Percentiles rank a stretch among this genome's conserved stretches.
Evolutionary conservation across 208 protist genomes (phyloP).

Genomic region (Leishmania major): DNA sequence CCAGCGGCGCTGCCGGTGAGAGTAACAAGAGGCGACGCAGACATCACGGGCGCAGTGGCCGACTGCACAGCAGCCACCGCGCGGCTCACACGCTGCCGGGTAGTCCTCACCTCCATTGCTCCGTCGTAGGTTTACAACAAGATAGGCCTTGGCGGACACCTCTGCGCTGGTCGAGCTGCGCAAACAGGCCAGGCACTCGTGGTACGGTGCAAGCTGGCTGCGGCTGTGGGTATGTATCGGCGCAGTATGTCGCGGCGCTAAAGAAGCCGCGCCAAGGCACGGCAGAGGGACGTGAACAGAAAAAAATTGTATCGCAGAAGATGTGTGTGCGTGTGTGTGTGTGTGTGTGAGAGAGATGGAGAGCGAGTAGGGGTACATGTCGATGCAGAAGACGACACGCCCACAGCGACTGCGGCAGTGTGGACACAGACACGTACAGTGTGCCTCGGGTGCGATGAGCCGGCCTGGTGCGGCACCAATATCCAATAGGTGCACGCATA

Average conservation of each 20-base stretch:
- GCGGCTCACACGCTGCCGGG: slow-evolving; percentile 37
- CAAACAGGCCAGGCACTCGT: no score
- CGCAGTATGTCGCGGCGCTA: neutral
- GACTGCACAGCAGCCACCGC: slow-evolving; percentile 69
- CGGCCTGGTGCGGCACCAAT: neutral
- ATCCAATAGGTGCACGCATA: neutral
- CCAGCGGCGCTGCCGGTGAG: neutral
- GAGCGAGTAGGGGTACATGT: neutral
- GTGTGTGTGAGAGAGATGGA: neutral
- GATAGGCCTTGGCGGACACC: neutral
- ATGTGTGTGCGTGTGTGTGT: neutral
- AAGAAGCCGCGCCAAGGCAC: neutral
- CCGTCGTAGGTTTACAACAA: neutral
- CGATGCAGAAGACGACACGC: neutral
- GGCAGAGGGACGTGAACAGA: neutral
- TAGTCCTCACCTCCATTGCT: slow-evolving; percentile 17
- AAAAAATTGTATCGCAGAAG: neutral
- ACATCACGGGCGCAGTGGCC: slow-evolving; percentile 26
- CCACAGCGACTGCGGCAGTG: neutral
- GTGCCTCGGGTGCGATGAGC: neutral
- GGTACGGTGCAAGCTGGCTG: neutral
- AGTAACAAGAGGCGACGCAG: slow-evolving; percentile 32
- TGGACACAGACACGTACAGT: neutral
- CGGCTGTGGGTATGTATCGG: neutral
- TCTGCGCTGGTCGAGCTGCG: neutral